phyloP scores from a whole-genome alignment of 2,329 filamentous ascomycete species.

The Drechmeria coniospora region DNA sequence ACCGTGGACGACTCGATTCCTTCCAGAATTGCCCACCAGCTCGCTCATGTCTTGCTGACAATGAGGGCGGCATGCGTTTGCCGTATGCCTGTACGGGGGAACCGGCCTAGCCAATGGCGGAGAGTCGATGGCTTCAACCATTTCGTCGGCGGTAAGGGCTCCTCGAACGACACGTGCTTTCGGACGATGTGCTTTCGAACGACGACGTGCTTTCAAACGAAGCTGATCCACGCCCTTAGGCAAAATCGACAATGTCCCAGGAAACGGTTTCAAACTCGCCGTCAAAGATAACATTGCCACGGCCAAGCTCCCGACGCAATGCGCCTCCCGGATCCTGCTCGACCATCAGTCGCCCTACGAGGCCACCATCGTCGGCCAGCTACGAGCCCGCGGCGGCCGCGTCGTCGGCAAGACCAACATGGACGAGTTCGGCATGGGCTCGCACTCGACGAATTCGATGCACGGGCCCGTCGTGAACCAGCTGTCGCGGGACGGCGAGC shows the following conservation, averaged over 20 bases:
- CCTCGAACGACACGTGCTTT: too few relatives aligned
- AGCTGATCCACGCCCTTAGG: too few relatives aligned
- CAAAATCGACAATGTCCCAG: too few relatives aligned
- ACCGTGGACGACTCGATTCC: too few relatives aligned
- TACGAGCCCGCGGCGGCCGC: constrained; percentile 46
- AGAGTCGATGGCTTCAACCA: constrained; percentile 18
- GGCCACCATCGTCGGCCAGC: constrained; percentile 60
- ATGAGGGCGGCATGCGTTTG: constrained; percentile 18
- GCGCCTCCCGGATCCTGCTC: constrained; percentile 61
- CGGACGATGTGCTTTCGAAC: too few relatives aligned
- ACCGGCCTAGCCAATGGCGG: too few relatives aligned
- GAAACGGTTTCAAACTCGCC: constrained; percentile 37
- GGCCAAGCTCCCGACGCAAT: constrained; percentile 55
- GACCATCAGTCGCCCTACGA: constrained; percentile 62
- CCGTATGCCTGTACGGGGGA: constrained; percentile 6
- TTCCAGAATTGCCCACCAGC: too few relatives aligned
- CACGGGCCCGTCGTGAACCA: constrained; percentile 49
- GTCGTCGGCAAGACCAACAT: constrained; percentile 76
- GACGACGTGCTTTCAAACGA: too few relatives aligned
- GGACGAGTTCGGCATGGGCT: constrained; percentile 95
- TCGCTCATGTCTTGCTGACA: too few relatives aligned
- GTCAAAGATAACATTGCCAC: constrained; percentile 71
- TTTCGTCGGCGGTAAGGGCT: constrained; percentile 17
- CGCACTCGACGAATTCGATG: constrained; percentile 57
- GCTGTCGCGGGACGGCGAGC: constrained; percentile 15